These are phyloP conservation scores for Filobasidium uniguttulatum DNA, from an alignment of 1,284 basidiomycete genomes.

Conservation along the genomic window DNA sequence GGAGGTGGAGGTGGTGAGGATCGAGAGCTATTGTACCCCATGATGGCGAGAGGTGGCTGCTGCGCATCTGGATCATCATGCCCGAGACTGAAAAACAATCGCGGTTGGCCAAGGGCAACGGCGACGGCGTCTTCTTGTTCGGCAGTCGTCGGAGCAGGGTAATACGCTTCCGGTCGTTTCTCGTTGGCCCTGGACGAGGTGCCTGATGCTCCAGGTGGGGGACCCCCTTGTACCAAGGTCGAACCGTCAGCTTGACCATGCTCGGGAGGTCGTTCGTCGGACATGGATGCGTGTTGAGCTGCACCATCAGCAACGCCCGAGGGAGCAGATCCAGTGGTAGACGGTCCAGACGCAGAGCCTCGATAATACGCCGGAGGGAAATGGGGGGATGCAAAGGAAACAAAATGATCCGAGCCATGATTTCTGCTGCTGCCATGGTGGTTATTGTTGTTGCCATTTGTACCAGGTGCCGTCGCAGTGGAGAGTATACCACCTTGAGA, in stretches of 20 bases:
- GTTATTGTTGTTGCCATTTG: too few species aligned
- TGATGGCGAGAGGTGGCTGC: not conserved
- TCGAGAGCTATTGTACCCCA: not conserved
- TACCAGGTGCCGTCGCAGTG: not conserved
- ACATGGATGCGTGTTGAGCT: not conserved
- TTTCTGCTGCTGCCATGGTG: not conserved
- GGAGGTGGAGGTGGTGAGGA: not conserved
- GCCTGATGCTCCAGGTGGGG: not conserved
- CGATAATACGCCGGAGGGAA: conserved; percentile 15
- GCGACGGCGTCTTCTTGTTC: conserved; percentile 31
- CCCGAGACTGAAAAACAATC: too few species aligned
- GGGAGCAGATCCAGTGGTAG: too few species aligned
- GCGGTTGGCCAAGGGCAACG: conserved; percentile 25
- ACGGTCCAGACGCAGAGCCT: too few species aligned
- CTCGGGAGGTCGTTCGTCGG: not conserved
- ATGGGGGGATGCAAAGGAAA: not conserved
- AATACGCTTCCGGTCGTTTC: conserved; percentile 29
- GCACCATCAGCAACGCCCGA: conserved; percentile 3
- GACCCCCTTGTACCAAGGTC: not conserved
- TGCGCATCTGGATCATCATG: not conserved
- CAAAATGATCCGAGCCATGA: not conserved
- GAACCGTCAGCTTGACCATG: not conserved
- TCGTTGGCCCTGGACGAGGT: conserved; percentile 17
- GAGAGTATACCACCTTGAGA: not conserved
- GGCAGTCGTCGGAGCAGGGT: conserved; percentile 33